Evolutionary conservation across 2,329 filamentous ascomycete genomes (phyloP).

Genomic region (Aspergillus ruber): DNA sequence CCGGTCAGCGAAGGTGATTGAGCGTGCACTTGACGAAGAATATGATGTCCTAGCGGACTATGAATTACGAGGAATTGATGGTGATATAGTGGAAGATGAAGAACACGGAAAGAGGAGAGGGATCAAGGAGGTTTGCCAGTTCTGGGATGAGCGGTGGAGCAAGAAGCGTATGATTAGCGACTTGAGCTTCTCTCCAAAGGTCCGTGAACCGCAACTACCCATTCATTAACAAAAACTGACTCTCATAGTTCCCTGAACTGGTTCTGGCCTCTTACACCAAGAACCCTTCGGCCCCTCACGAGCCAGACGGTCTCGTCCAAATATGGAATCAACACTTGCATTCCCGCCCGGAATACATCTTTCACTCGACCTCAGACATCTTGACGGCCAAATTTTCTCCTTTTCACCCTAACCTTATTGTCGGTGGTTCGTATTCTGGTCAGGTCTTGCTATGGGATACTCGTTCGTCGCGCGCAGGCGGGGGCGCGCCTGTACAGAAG

Average conservation of each 20-base stretch:
- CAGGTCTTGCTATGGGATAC: conserved; percentile 98
- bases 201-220: conserved; percentile 22
- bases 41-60: conserved; percentile 97
- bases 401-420: conserved; percentile 91
- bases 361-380: conserved; percentile 93
- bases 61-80: conserved; percentile 66
- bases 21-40: conserved; percentile 87
- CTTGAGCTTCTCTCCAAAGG: conserved; percentile 89
- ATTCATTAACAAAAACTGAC: conserved; percentile 11
- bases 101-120: conserved; percentile 42
- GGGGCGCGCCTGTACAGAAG: conserved; percentile 74
- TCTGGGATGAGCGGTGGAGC: conserved; percentile 92
- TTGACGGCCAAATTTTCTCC: conserved; percentile 96
- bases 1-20: conserved; percentile 91
- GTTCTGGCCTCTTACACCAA: conserved; percentile 94
- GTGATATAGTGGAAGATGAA: conserved; percentile 73
- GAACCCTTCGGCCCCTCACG: conserved; percentile 88
- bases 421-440: conserved; percentile 92
- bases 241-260: conserved; percentile 70
- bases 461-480: conserved; percentile 67
- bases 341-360: conserved; percentile 89
- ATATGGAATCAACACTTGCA: conserved; percentile 97
- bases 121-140: conserved; percentile 77
- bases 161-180: conserved; percentile 97
- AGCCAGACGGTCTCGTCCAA: conserved; percentile 87